These are phyloP conservation scores for Podospora bellae-mahoneyi DNA, from an alignment of 495 filamentous ascomycete species.

Conservation along the genomic window DNA sequence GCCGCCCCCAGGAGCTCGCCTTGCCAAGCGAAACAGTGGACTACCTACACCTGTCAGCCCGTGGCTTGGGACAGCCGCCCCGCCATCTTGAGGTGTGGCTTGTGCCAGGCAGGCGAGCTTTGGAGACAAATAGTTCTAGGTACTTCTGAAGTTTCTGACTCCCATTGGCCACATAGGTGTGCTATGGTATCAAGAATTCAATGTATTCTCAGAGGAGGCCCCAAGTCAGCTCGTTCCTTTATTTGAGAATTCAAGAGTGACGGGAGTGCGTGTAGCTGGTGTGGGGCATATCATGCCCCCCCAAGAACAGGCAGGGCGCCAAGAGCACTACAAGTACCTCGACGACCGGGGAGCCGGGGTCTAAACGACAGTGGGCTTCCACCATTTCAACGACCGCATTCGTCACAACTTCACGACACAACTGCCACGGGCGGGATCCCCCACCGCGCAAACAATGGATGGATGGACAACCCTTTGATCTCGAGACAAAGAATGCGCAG, in stretches of 20 bases:
- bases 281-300: not conserved
- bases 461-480: not conserved
- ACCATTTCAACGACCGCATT: slow-evolving; percentile 12
- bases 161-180: not conserved
- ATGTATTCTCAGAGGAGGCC: not conserved
- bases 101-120: not conserved
- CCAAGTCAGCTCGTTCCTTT: not conserved
- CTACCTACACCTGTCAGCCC: not conserved
- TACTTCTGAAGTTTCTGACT: not conserved
- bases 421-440: not conserved
- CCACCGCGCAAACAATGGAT: slow-evolving; percentile 5
- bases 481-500: slow-evolving; percentile 14
- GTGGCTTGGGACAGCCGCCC: not conserved
- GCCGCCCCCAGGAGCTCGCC: slow-evolving; percentile 19
- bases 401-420: slow-evolving; percentile 12
- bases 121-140: no score
- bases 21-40: slow-evolving; percentile 17
- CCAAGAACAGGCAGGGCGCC: not conserved
- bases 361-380: not conserved
- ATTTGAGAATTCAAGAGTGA: not conserved
- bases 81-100: not conserved
- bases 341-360: not conserved
- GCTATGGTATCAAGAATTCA: not conserved
- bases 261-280: not conserved
- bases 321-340: not conserved